phyloP scores from a whole-genome alignment of 2,329 filamentous ascomycete species.

The Colletotrichum incanum region DNA sequence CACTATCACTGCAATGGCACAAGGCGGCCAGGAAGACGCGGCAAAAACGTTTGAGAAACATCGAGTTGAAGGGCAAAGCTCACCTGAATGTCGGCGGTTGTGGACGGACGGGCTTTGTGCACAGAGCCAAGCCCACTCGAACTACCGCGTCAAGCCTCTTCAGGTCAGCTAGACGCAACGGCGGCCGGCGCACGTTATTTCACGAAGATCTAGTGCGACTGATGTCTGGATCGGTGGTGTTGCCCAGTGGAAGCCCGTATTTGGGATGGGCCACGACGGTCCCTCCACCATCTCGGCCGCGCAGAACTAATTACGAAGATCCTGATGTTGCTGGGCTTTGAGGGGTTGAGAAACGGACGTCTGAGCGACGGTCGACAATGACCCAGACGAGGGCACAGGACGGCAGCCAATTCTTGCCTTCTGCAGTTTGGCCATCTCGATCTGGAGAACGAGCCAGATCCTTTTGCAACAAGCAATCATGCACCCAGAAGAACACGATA shows the following conservation, averaged over 20 bases:
- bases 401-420: background rate
- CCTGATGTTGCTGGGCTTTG: slow-evolving; percentile 23
- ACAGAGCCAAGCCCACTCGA: slow-evolving; percentile 29
- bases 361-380: slow-evolving; percentile 10
- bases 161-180: slow-evolving; percentile 22
- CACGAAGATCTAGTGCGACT: slow-evolving; percentile 7
- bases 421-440: background rate
- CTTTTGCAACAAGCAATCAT: background rate
- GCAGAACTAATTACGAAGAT: slow-evolving; percentile 29
- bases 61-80: slow-evolving; percentile 5
- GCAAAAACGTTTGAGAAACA: background rate
- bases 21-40: background rate
- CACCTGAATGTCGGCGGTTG: slow-evolving; percentile 35
- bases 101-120: slow-evolving; percentile 30
- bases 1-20: background rate
- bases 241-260: slow-evolving; percentile 34
- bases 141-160: slow-evolving; percentile 23
- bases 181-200: slow-evolving; percentile 12
- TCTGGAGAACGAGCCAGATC: slow-evolving; percentile 5
- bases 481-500: background rate
- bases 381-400: background rate
- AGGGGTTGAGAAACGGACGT: background rate
- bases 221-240: slow-evolving; percentile 32
- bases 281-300: slow-evolving; percentile 6
- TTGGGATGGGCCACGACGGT: slow-evolving; percentile 32